Conservation (phyloP, 106 monocot species). For the Dendrobium catenatum region DNA sequence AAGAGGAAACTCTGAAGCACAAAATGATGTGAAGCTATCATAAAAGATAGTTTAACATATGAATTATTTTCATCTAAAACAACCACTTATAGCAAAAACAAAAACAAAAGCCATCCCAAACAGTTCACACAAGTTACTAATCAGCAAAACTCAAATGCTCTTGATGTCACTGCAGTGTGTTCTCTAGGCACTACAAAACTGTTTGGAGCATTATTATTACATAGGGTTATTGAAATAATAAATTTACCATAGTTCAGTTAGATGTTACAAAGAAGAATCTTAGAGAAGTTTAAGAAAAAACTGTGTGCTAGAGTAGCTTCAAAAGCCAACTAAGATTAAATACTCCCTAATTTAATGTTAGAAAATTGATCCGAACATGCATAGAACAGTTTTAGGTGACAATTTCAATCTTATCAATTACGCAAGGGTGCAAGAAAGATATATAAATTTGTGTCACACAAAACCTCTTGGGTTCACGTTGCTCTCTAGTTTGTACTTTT, state of each 20-base stretch:
- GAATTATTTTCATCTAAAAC: not conserved
- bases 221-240: not conserved
- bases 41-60: not conserved
- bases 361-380: not conserved
- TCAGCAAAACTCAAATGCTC: not conserved
- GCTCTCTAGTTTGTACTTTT: no score
- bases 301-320: not conserved
- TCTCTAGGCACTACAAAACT: not conserved
- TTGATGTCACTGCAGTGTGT: not conserved
- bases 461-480: no score
- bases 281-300: not conserved
- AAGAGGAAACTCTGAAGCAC: not conserved
- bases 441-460: no score
- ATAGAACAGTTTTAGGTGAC: not conserved
- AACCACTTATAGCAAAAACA: not conserved
- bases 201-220: not conserved
- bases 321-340: not conserved
- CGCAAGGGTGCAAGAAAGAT: no score
- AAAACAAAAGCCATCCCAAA: not conserved
- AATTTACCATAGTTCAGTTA: not conserved
- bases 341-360: not conserved
- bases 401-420: no score
- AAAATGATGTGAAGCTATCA: not conserved
- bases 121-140: not conserved
- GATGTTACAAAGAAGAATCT: not conserved